A percentile compares a stretch with the other conserved stretches of the same genome.
These are phyloP conservation scores for Wickerhamiella hasegawae DNA, from an alignment of 805 yeast genomes.

Conservation along the genomic window DNA sequence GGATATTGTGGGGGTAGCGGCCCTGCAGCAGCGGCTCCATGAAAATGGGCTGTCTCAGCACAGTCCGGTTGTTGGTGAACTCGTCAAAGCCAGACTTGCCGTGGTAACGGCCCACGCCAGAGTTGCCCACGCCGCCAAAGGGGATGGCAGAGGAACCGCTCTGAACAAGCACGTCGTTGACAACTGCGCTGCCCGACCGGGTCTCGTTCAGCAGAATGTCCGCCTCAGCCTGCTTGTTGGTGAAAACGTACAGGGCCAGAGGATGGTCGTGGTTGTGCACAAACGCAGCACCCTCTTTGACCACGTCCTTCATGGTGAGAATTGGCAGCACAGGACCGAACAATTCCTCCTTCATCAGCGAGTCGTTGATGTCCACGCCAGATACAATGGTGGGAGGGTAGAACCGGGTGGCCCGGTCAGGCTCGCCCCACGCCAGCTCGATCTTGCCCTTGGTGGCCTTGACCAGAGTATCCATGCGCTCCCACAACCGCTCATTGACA, in stretches of 20 bases:
- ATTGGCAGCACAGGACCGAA: slow-evolving; percentile 83
- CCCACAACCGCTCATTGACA: slow-evolving; percentile 37
- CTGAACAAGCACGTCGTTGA: slow-evolving; percentile 62
- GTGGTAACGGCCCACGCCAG: slow-evolving; percentile 76
- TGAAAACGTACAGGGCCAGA: slow-evolving; percentile 60
- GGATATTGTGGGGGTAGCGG: slow-evolving; percentile 50
- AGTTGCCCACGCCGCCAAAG: slow-evolving; percentile 80
- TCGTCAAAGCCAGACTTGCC: slow-evolving; percentile 52
- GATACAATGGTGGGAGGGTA: slow-evolving; percentile 63
- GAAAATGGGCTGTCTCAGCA: slow-evolving; percentile 49
- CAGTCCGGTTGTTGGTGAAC: slow-evolving; percentile 64
- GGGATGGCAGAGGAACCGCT: slow-evolving; percentile 56
- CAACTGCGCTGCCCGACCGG: slow-evolving; percentile 55
- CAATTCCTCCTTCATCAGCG: slow-evolving; percentile 57
- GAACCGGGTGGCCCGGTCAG: slow-evolving; percentile 27
- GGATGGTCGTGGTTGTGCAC: slow-evolving; percentile 50
- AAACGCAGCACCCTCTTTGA: slow-evolving; percentile 15
- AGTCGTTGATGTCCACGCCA: slow-evolving; percentile 47
- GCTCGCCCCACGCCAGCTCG: slow-evolving; percentile 18
- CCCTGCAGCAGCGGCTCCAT: slow-evolving; percentile 39
- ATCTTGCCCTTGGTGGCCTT: slow-evolving; percentile 15
- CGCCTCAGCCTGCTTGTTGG: slow-evolving; percentile 32
- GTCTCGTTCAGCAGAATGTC: slow-evolving; percentile 33
- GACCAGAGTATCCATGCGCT: slow-evolving; percentile 31
- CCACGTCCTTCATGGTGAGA: slow-evolving; percentile 30